phyloP scores from a whole-genome alignment of 2,329 filamentous ascomycete genomes.

The Monosporascus ibericus region DNA sequence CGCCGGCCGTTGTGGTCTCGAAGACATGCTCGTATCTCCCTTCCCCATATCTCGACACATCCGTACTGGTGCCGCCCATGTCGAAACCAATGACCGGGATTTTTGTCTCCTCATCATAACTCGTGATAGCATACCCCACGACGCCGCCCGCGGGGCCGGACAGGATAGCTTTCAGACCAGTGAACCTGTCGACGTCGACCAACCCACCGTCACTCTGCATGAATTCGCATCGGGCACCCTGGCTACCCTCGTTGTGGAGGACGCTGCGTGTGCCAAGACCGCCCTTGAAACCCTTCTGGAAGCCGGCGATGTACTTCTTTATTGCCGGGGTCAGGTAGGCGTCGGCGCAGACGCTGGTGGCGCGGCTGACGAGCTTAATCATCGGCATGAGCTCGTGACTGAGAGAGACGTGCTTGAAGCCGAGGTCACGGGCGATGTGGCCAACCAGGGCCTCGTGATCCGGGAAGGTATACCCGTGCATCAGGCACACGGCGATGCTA shows the following conservation, averaged over 20 bases:
- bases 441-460: constrained; percentile 78
- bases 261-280: constrained; percentile 73
- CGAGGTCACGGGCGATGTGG: constrained; percentile 69
- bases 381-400: constrained; percentile 83
- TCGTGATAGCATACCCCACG: constrained; percentile 86
- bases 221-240: constrained; percentile 81
- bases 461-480: constrained; percentile 90
- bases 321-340: constrained; percentile 77
- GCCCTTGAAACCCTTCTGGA: constrained; percentile 74
- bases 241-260: constrained; percentile 55
- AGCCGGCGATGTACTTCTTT: constrained; percentile 67
- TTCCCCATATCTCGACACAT: constrained; percentile 80
- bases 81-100: constrained; percentile 91
- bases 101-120: constrained; percentile 75
- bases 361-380: constrained; percentile 74
- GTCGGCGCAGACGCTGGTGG: constrained; percentile 72
- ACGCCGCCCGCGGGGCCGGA: constrained; percentile 91
- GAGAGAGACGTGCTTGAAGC: constrained; percentile 76
- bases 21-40: constrained; percentile 91
- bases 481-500: constrained; percentile 83
- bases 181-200: constrained; percentile 73
- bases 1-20: constrained; percentile 88
- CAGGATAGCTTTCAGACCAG: constrained; percentile 76
- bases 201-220: constrained; percentile 83
- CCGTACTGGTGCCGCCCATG: constrained; percentile 84